phyloP scores from a whole-genome alignment of 2,329 filamentous ascomycete species.

The Penicillium sp. region DNA sequence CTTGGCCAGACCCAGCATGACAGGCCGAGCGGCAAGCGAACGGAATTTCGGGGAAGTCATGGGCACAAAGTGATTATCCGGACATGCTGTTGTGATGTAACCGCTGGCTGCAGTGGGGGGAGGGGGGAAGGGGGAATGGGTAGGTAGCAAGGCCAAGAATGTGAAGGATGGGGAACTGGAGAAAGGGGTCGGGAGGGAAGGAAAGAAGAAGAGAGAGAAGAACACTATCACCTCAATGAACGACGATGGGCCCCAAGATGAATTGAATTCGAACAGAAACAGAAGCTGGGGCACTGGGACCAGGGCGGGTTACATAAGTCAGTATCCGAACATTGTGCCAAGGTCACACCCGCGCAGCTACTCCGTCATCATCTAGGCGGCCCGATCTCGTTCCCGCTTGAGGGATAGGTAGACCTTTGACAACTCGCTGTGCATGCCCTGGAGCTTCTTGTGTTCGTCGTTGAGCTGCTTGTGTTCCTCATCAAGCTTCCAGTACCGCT shows the following conservation, averaged over 20 bases:
- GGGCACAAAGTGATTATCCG: not conserved
- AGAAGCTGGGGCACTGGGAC: not conserved
- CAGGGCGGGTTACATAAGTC: not conserved
- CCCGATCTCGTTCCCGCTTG: too few species aligned
- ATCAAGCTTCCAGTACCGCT: too few species aligned
- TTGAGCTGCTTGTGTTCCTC: too few species aligned
- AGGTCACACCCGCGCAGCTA: too few species aligned
- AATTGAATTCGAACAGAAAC: not conserved
- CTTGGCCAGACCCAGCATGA: constrained; percentile 45
- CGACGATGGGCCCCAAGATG: not conserved
- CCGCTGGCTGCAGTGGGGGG: not conserved
- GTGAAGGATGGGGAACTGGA: not conserved
- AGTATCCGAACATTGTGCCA: too few species aligned
- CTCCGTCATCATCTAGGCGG: too few species aligned
- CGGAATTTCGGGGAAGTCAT: constrained; percentile 34
- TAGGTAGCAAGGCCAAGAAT: not conserved
- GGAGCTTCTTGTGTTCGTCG: too few species aligned
- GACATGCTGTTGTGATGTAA: constrained; percentile 8
- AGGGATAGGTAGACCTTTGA: too few species aligned
- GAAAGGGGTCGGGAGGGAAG: not conserved
- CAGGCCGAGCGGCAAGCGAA: constrained; percentile 40
- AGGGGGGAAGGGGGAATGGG: not conserved
- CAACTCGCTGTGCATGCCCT: too few species aligned
- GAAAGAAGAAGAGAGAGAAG: not conserved
- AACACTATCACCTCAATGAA: too few species aligned